These are phyloP conservation scores for Dictyostelium capitatum DNA, from an alignment of 78 protist species.

Conservation along the genomic window DNA sequence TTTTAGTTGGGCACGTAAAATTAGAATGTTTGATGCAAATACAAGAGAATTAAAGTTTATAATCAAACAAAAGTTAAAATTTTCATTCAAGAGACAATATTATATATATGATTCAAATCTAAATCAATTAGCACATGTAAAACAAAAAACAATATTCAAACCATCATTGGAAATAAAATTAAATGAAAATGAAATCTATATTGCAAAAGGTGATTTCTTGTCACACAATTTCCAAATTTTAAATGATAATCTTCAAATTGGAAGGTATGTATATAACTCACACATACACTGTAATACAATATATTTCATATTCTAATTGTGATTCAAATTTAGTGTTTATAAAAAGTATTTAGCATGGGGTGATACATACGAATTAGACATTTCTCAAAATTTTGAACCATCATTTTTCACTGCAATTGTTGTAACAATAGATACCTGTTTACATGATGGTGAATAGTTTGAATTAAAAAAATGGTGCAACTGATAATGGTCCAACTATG, in stretches of 20 bases:
- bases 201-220: neutral
- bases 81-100: neutral
- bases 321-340: no score
- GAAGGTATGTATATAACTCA: constrained; percentile 3
- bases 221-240: neutral
- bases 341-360: no score
- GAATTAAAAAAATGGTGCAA: neutral
- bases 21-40: neutral
- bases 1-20: constrained; percentile 7
- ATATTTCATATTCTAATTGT: no score
- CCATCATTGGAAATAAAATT: neutral
- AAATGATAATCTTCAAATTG: neutral
- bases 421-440: no score
- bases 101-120: neutral
- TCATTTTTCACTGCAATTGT: no score
- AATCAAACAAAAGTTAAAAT: neutral
- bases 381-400: no score
- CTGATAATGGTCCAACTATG: neutral
- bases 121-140: neutral
- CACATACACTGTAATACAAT: no score
- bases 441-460: no score
- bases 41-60: neutral
- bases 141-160: neutral
- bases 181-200: neutral
- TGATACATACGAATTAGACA: no score